Evolutionary conservation across 495 filamentous ascomycete genomes (phyloP), one percentile per base, ranked within the genome.

Genomic region (Amphirosellinia nigrospora): DNA sequence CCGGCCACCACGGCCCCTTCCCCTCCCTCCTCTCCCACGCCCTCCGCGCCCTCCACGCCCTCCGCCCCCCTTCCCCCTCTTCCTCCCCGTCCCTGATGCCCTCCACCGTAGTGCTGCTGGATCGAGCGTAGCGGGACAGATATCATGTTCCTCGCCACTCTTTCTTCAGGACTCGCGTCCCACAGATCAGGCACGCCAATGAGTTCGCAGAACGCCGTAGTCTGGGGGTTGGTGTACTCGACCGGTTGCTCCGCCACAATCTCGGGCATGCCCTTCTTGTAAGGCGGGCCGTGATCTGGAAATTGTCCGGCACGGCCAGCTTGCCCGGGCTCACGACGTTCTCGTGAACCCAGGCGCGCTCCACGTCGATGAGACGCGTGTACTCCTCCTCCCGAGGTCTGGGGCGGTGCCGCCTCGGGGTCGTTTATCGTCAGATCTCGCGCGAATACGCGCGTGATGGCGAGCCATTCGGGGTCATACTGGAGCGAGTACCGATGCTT

Each of bases 381-480:
- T 97, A 97, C 26, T 81, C 74, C 1, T 78, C 83, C 70, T 93
- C 90, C 92, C 91, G n/a, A 84, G 79, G 68, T 93, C 80, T 0
- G 77, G 72, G 0, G 91, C 82, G 0, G 81, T 71, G 72, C 72
- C 1, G 85, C 73, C 0, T 85, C 83, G 4, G 81, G 82, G 71
- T 92, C 82, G 41, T 32, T 32, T 15, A 94, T 80, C 6, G 78
- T 74, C 3, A 93, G 81, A 41, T 87, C 82, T 0, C 83, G 69
- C 32, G 90, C 88, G 74, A 97, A 94, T 2, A 89, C 89, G 16
- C 94, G 93, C 2, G 90, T 92, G 71, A 99, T 97, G 9, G 96
- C 91, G 4, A 98, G 88, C 94, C 94, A 99, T 82, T 99, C 96
- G 36, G 89, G 89, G 78, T 99, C 96, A 78, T 98, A 98, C 39